These are phyloP conservation scores for Globisporangium paroecandrum DNA, from an alignment of 352 stramenopile genomes.

Conservation along the genomic window DNA sequence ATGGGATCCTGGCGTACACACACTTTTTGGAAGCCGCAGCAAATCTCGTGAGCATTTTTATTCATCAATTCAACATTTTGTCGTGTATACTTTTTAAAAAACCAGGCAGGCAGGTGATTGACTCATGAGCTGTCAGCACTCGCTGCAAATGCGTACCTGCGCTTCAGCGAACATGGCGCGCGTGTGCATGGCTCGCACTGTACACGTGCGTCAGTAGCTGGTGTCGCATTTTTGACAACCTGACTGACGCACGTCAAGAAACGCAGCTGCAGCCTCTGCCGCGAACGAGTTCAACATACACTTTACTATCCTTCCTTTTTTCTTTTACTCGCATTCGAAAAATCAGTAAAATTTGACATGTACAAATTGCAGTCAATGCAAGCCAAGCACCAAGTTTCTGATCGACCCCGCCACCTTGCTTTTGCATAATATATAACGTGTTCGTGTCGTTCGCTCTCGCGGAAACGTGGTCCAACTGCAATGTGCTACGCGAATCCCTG, in stretches of 20 bases:
- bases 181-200: neutral
- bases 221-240: neutral
- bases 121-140: neutral
- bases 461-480: too few species aligned
- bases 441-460: too few species aligned
- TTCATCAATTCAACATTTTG: neutral
- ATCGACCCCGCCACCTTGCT: too few species aligned
- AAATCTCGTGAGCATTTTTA: too few species aligned
- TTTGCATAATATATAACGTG: too few species aligned
- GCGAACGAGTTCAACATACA: constrained; percentile 4
- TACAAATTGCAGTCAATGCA: neutral
- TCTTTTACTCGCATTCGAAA: neutral
- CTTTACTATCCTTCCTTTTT: neutral
- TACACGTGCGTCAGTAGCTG: neutral
- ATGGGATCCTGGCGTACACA: constrained; percentile 1
- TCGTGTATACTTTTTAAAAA: too few species aligned
- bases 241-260: constrained; percentile 1
- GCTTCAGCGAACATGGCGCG: constrained; percentile 2
- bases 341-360: too few species aligned
- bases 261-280: neutral
- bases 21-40: neutral
- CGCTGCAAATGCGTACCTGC: constrained; percentile 6
- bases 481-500: too few species aligned
- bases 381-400: neutral
- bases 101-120: neutral